Evolutionary conservation across 306 rosid genomes (phyloP).

Genomic region (Pyrus pyrifolia): DNA sequence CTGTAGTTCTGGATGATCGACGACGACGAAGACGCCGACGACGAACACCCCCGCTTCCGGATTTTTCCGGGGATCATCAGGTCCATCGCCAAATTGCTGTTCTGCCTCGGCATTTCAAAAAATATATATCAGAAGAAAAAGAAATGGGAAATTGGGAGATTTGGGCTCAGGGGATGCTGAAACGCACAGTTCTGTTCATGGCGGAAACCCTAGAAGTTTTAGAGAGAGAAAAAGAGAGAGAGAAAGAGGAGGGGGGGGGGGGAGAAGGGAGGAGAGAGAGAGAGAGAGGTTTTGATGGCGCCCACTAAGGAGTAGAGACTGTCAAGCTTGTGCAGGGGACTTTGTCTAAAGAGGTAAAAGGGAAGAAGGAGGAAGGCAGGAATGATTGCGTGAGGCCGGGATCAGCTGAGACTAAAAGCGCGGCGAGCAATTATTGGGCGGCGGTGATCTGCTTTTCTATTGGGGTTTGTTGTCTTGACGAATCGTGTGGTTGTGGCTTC

Average conservation of each 20-base stretch:
- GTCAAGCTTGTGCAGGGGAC: conserved; percentile 7
- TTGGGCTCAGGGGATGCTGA: neutral
- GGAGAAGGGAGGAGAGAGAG: neutral
- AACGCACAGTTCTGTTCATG: conserved; percentile 6
- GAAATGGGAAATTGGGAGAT: neutral
- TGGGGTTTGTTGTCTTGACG: neutral
- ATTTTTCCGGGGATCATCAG: conserved; percentile 76
- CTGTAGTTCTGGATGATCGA: conserved; percentile 78
- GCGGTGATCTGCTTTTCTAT: neutral
- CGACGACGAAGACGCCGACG: conserved; percentile 87
- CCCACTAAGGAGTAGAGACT: conserved; percentile 20
- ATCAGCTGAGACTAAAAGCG: neutral
- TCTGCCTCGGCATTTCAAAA: conserved; percentile 56
- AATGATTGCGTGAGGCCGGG: neutral
- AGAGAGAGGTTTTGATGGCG: conserved; percentile 11
- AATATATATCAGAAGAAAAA: neutral
- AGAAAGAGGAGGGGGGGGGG: neutral
- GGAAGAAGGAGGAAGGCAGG: neutral
- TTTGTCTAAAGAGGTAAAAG: conserved; percentile 11
- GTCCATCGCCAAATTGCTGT: conserved; percentile 36
- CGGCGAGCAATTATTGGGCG: conserved; percentile 5
- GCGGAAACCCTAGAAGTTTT: neutral
- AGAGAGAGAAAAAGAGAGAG: neutral
- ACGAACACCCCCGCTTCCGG: conserved; percentile 91
- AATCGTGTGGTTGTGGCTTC: neutral